phyloP scores from a whole-genome alignment of 2,329 filamentous ascomycete genomes.

The Talaromyces sp. region DNA sequence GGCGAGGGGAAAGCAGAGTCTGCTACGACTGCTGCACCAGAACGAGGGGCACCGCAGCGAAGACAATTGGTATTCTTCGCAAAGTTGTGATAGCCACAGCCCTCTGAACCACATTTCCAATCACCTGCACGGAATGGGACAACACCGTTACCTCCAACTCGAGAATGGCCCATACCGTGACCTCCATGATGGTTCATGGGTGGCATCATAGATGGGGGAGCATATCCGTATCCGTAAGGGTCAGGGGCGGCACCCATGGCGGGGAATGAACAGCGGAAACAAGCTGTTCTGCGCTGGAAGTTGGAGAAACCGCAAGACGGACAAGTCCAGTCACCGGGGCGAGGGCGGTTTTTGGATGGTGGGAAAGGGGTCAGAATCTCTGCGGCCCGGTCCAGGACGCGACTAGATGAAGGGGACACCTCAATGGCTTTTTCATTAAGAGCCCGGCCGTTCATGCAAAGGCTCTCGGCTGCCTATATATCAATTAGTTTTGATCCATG shows the following conservation, averaged over 20 bases:
- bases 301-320: slow-evolving; percentile 98
- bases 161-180: slow-evolving; percentile 53
- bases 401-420: slow-evolving; percentile 94
- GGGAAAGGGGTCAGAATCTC: slow-evolving; percentile 97
- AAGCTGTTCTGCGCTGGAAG: slow-evolving; percentile 96
- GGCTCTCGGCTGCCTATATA: slow-evolving; percentile 80
- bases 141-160: slow-evolving; percentile 69
- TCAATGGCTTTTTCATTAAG: slow-evolving; percentile 99
- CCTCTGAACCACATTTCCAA: slow-evolving; percentile 98
- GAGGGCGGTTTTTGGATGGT: slow-evolving; percentile 94
- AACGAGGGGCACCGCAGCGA: slow-evolving; percentile 89
- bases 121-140: slow-evolving; percentile 98
- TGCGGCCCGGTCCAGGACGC: slow-evolving; percentile 88
- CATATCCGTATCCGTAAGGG: slow-evolving; percentile 56
- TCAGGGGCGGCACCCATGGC: slow-evolving; percentile 77
- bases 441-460: slow-evolving; percentile 98
- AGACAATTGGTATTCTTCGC: slow-evolving; percentile 98
- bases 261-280: slow-evolving; percentile 99
- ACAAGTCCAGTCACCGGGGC: slow-evolving; percentile 98
- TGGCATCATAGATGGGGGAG: slow-evolving; percentile 73
- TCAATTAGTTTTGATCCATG: slow-evolving; percentile 7
- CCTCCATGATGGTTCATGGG: slow-evolving; percentile 60
- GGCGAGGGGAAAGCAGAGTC: slow-evolving; percentile 87
- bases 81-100: slow-evolving; percentile 98
- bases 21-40: slow-evolving; percentile 86